A percentile compares a stretch with the other conserved stretches of the same genome.
phyloP scores from a whole-genome alignment of 768 basidiomycete species.

The Podaxis sp. region DNA sequence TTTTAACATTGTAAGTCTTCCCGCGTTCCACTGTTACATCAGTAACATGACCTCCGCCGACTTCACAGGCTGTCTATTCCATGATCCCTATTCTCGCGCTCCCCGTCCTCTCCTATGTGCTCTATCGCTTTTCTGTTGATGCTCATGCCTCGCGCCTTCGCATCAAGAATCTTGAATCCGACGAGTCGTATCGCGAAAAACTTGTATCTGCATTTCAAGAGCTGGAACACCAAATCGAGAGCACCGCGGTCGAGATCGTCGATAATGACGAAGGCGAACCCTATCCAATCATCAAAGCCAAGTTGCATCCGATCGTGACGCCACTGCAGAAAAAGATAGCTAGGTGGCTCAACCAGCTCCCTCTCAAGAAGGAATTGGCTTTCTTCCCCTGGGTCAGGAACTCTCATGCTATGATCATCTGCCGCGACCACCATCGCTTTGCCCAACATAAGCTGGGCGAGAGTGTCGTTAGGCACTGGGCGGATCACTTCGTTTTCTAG shows the following conservation, averaged over 20 bases:
- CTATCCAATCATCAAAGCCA: slow-evolving; percentile 20
- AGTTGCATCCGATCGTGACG: slow-evolving; percentile 48
- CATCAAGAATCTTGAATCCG: slow-evolving; percentile 62
- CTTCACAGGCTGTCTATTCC: slow-evolving; percentile 47
- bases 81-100: slow-evolving; percentile 70
- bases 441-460: slow-evolving; percentile 58
- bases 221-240: slow-evolving; percentile 63
- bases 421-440: slow-evolving; percentile 64
- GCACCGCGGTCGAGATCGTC: slow-evolving; percentile 58
- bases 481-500: slow-evolving; percentile 50
- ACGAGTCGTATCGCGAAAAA: slow-evolving; percentile 41
- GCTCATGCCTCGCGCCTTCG: slow-evolving; percentile 62
- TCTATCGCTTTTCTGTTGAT: slow-evolving; percentile 58
- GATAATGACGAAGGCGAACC: slow-evolving; percentile 37
- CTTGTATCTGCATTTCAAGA: slow-evolving; percentile 56
- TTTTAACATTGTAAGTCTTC: slow-evolving; percentile 60
- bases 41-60: background rate
- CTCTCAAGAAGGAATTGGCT: slow-evolving; percentile 69
- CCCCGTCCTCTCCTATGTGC: slow-evolving; percentile 47
- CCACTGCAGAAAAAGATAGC: slow-evolving; percentile 58
- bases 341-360: slow-evolving; percentile 63
- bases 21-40: background rate
- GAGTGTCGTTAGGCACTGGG: slow-evolving; percentile 72
- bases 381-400: slow-evolving; percentile 62
- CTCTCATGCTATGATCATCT: slow-evolving; percentile 71